Base-by-base conservation (phyloP, 2,329 filamentous ascomycete genomes). In the Cytospora mali region DNA sequence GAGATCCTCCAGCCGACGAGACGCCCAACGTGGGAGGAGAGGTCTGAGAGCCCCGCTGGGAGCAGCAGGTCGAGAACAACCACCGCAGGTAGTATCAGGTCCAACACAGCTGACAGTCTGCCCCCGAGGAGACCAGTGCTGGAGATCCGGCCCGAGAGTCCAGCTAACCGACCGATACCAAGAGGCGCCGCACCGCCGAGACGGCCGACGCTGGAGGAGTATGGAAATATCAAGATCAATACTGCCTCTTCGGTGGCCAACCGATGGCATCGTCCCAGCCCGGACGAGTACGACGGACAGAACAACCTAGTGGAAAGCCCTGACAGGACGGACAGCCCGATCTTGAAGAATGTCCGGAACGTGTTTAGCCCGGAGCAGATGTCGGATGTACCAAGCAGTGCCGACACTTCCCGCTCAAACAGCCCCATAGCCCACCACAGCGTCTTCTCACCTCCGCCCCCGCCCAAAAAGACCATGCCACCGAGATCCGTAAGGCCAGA, bases 381-480 rank as follows among this genome's bases (percentile, higher is more conserved):
- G 18, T 46, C 27, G 13, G 61, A 63, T 18, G 56, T 21, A 5
- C 35, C 53, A 21, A 57, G 52, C 50, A 63, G 63, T 35, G 27
- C 46, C 29, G 21, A 50, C 55, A 60, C 59, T 4, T 62, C 59
- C 2, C 59, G 51, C 25, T 39, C 63, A 6, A 62, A 42, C 23
- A 62, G 59, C 33, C 55, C 63, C 16, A 16, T 53, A 7, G 27
- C 29, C 23, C 55, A 55, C 55, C 61, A 59, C 55, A 62, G 60
- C 52, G 63, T 65, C 59, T 65, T 65, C 52, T 65, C 63, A 23
- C 63, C 63, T n/a, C 63, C 59, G 51, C 60, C 63, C 4, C 28
- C 25, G 33, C 46, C 46, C 27, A 58, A 48, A 4, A 60, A 55
- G n/a, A 21, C 27, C 10, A 31, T 25, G 10, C 31, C 51, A 6